Conservation (phyloP, 2,329 filamentous ascomycete species). For the Cucurbitaria berberidis region DNA sequence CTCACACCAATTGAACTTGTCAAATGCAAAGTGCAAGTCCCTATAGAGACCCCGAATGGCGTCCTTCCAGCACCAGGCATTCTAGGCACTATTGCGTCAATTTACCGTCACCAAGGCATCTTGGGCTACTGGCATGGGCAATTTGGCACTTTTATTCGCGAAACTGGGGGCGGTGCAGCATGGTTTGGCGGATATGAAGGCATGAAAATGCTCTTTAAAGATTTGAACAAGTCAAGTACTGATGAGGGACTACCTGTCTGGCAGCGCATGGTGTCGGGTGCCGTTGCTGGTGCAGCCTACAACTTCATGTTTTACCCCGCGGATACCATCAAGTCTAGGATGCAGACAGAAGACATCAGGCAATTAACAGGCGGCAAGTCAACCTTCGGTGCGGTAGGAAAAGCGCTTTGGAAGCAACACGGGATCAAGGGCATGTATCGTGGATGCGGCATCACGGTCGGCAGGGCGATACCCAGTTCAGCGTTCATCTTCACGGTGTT, state of each 20-base stretch:
- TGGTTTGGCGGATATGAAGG: slow-evolving; percentile 74
- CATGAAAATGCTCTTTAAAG: slow-evolving; percentile 72
- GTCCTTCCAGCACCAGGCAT: slow-evolving; percentile 64
- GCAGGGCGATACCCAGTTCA: slow-evolving; percentile 89
- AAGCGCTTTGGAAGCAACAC: slow-evolving; percentile 78
- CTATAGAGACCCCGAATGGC: slow-evolving; percentile 50
- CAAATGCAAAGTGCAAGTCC: slow-evolving; percentile 98
- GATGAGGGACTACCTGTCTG: slow-evolving; percentile 72
- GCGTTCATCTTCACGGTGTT: slow-evolving; percentile 98
- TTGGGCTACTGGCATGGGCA: slow-evolving; percentile 95
- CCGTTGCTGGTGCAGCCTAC: slow-evolving; percentile 88
- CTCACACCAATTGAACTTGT: slow-evolving; percentile 96
- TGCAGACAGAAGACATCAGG: slow-evolving; percentile 84
- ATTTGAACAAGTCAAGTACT: slow-evolving; percentile 49
- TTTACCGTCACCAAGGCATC: slow-evolving; percentile 83
- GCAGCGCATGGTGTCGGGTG: slow-evolving; percentile 87
- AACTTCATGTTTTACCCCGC: slow-evolving; percentile 98
- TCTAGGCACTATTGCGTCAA: slow-evolving; percentile 73
- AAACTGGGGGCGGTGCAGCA: slow-evolving; percentile 89
- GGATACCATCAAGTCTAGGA: slow-evolving; percentile 95
- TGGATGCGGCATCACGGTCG: slow-evolving; percentile 91
- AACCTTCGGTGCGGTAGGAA: slow-evolving; percentile 75
- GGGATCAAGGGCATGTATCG: slow-evolving; percentile 87
- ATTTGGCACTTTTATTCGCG: slow-evolving; percentile 88
- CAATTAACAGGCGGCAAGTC: slow-evolving; percentile 59